Conservation (phyloP, 2,329 filamentous ascomycete species). For the Pseudogymnoascus sp. region DNA sequence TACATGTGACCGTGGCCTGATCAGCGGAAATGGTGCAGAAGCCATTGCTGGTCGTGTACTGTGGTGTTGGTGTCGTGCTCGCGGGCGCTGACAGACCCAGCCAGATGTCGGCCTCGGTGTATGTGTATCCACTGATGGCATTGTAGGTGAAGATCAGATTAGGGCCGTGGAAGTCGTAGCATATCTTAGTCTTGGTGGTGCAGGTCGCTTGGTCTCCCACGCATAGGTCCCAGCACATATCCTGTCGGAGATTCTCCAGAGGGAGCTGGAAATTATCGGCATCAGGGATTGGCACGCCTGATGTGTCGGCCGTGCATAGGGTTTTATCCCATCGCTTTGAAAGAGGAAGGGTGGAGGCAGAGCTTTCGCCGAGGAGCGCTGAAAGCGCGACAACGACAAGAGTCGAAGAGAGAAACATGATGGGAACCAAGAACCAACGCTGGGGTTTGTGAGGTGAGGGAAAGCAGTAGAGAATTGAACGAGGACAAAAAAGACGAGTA, state of each 20-base stretch:
- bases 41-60: background rate
- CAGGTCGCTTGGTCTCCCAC: background rate
- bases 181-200: background rate
- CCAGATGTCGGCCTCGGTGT: background rate
- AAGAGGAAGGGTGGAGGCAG: background rate
- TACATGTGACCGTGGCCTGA: background rate
- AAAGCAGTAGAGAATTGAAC: background rate
- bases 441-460: background rate
- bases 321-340: slow-evolving; percentile 1
- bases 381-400: background rate
- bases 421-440: background rate
- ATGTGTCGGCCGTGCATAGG: background rate
- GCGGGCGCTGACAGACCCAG: background rate
- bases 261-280: background rate
- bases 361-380: background rate
- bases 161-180: slow-evolving; percentile 1
- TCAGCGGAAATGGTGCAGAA: background rate
- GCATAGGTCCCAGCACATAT: slow-evolving; percentile 7
- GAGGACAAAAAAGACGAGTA: background rate
- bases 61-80: background rate
- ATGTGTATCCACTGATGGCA: background rate
- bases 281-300: slow-evolving; percentile 1
- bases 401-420: background rate
- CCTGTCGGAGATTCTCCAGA: background rate
- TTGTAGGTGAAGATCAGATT: slow-evolving; percentile 3